phyloP scores from a whole-genome alignment of 2,329 filamentous ascomycete species.

The Fusarium duplospermum region DNA sequence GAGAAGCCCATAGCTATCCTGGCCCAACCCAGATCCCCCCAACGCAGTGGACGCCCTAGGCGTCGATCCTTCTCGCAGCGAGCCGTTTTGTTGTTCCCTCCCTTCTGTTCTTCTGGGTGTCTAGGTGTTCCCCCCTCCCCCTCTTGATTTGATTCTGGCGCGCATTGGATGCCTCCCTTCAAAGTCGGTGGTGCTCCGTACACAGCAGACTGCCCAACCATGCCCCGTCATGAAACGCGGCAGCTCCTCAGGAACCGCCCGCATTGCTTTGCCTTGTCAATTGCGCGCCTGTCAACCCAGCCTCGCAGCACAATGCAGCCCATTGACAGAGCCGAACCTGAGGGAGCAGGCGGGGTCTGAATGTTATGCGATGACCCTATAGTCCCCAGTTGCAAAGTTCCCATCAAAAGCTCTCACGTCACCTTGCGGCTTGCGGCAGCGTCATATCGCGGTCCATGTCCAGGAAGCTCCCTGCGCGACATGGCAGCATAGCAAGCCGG shows the following conservation, averaged over 20 bases:
- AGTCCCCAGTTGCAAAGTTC: constrained; percentile 10
- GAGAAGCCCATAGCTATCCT: constrained; percentile 41
- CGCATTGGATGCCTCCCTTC: constrained; percentile 35
- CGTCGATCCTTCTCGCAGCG: constrained; percentile 42
- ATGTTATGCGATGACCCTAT: constrained; percentile 27
- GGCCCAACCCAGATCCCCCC: constrained; percentile 31
- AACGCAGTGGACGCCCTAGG: constrained; percentile 39
- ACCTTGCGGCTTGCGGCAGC: constrained; percentile 28
- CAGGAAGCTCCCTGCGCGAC: constrained; percentile 41
- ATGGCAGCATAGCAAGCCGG: constrained; percentile 23
- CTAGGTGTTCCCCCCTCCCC: constrained; percentile 17
- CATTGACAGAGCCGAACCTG: constrained; percentile 1
- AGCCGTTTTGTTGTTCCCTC: constrained; percentile 7
- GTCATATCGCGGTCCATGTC: constrained; percentile 26
- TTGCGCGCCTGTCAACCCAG: constrained; percentile 8
- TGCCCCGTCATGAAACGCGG: constrained; percentile 31
- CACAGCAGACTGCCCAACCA: constrained; percentile 4
- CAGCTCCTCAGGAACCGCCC: constrained; percentile 26
- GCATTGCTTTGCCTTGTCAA: not conserved
- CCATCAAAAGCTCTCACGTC: constrained; percentile 26
- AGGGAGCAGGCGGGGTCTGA: constrained; percentile 28
- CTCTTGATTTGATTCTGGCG: constrained; percentile 10
- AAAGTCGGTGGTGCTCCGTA: constrained; percentile 12
- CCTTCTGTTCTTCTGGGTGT: constrained; percentile 2
- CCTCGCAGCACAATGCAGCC: constrained; percentile 24